Conservation (phyloP, 2,329 filamentous ascomycete genomes). For the Phyllosticta citribraziliensis region DNA sequence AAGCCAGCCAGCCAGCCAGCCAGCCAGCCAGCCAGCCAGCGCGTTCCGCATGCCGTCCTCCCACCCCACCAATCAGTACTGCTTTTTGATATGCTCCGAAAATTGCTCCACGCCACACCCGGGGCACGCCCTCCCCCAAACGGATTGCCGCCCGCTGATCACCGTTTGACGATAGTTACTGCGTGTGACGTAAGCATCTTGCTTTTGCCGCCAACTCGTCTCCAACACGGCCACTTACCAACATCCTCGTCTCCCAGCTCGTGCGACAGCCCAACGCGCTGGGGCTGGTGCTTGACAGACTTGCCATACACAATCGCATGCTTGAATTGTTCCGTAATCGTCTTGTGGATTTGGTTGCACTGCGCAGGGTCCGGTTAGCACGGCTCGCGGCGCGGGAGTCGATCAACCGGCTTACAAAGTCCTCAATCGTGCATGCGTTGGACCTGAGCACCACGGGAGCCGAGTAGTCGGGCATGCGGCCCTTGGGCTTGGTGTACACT, state of each 20-base stretch:
- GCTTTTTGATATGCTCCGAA: slow-evolving; percentile 11
- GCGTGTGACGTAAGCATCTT: slow-evolving; percentile 19
- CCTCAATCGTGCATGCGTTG: slow-evolving; percentile 79
- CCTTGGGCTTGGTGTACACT: slow-evolving; percentile 98
- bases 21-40: background rate
- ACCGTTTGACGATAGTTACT: slow-evolving; percentile 36
- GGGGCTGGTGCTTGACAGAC: slow-evolving; percentile 97
- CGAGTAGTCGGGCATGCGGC: slow-evolving; percentile 84
- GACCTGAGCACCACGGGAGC: slow-evolving; percentile 81
- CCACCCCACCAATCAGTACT: slow-evolving; percentile 9
- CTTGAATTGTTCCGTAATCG: slow-evolving; percentile 92
- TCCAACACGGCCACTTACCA: slow-evolving; percentile 46
- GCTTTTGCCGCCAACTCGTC: background rate
- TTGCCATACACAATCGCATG: slow-evolving; percentile 93
- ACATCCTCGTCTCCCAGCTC: slow-evolving; percentile 96
- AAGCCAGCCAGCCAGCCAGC: background rate
- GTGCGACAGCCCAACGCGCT: slow-evolving; percentile 83
- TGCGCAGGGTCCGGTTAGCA: slow-evolving; percentile 35
- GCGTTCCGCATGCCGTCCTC: background rate
- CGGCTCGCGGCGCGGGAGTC: slow-evolving; percentile 3
- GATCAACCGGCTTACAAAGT: slow-evolving; percentile 64
- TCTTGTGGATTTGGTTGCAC: slow-evolving; percentile 97
- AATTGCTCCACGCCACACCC: slow-evolving; percentile 10
- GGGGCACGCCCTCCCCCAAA: slow-evolving; percentile 1
- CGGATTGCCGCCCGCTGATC: slow-evolving; percentile 12